Evolutionary conservation across 192 early-diverging fungal genomes (phyloP).

Genomic region (Gonapodya prolifera): DNA sequence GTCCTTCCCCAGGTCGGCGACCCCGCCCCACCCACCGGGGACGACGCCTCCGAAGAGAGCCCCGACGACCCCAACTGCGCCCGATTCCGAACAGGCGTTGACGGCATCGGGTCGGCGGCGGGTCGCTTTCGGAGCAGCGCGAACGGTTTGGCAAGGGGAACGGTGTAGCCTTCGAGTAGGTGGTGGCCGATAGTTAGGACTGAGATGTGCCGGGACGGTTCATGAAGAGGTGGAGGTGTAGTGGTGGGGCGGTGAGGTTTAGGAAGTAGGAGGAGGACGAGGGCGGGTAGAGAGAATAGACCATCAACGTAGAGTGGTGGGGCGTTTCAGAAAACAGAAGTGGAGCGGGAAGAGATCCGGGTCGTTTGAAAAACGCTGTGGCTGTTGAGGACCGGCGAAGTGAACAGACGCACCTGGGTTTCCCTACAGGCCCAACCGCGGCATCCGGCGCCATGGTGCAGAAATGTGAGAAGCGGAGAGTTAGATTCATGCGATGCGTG

Average conservation of each 20-base stretch:
- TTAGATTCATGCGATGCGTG: no score
- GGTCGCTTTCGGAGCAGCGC: slow-evolving; percentile 1
- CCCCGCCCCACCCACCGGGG: neutral
- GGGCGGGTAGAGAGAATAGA: no score
- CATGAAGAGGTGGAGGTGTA: neutral
- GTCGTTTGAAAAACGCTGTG: no score
- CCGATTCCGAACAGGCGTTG: neutral
- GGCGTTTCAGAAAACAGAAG: no score
- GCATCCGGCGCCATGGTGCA: no score
- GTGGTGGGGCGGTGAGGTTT: neutral
- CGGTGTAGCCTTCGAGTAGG: neutral
- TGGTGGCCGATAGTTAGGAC: slow-evolving; percentile 1
- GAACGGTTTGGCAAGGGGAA: neutral
- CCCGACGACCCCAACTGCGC: neutral
- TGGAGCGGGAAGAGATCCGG: no score
- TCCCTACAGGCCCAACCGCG: no score
- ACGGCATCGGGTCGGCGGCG: neutral
- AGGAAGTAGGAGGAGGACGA: neutral
- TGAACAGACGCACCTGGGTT: no score
- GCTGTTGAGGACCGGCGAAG: no score
- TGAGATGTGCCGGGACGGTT: neutral
- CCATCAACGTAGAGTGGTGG: no score
- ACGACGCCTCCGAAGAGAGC: neutral
- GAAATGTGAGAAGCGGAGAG: no score
- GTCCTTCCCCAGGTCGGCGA: neutral